phyloP scores from a whole-genome alignment of 352 stramenopile species.

The Pythium rhizo-oryzae region DNA sequence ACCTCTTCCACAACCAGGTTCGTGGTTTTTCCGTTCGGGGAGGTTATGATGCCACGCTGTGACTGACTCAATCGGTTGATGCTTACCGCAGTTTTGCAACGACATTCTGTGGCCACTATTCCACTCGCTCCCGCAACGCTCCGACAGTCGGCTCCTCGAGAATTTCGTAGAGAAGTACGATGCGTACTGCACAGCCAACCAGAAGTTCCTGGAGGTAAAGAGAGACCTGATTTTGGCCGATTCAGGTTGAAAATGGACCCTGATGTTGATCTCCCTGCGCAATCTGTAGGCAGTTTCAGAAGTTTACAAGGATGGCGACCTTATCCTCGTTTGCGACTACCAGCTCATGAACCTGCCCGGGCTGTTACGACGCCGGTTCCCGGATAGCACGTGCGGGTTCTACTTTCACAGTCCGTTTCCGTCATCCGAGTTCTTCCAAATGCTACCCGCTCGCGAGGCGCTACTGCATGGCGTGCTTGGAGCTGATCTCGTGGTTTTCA shows the following conservation, averaged over 20 bases:
- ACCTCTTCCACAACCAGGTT: slow-evolving; percentile 86
- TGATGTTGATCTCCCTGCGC: slow-evolving; percentile 2
- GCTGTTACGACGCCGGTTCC: slow-evolving; percentile 74
- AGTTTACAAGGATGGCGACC: slow-evolving; percentile 83
- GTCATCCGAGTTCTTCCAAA: slow-evolving; percentile 91
- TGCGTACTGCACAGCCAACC: slow-evolving; percentile 87
- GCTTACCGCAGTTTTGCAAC: slow-evolving; percentile 77
- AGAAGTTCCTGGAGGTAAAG: slow-evolving; percentile 83
- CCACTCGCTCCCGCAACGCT: slow-evolving; percentile 85
- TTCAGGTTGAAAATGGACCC: too few species aligned
- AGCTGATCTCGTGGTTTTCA: slow-evolving; percentile 88
- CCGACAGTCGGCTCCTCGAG: slow-evolving; percentile 66
- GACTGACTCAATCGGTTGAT: too few species aligned
- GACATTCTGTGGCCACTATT: slow-evolving; percentile 91
- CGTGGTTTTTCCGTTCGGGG: background rate
- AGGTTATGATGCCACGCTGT: too few species aligned
- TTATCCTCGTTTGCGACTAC: slow-evolving; percentile 91
- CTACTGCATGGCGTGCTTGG: slow-evolving; percentile 83
- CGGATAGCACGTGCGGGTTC: slow-evolving; percentile 81
- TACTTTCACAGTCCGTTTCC: slow-evolving; percentile 92
- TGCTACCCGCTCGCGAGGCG: slow-evolving; percentile 77
- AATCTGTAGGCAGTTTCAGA: slow-evolving; percentile 52
- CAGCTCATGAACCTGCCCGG: slow-evolving; percentile 87
- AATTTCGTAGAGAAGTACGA: slow-evolving; percentile 90
- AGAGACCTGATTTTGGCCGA: background rate